Percentiles rank a stretch among this genome's conserved stretches.
phyloP scores from a whole-genome alignment of 176 grass and related monocot genomes.

The Coix lacrymajobi region DNA sequence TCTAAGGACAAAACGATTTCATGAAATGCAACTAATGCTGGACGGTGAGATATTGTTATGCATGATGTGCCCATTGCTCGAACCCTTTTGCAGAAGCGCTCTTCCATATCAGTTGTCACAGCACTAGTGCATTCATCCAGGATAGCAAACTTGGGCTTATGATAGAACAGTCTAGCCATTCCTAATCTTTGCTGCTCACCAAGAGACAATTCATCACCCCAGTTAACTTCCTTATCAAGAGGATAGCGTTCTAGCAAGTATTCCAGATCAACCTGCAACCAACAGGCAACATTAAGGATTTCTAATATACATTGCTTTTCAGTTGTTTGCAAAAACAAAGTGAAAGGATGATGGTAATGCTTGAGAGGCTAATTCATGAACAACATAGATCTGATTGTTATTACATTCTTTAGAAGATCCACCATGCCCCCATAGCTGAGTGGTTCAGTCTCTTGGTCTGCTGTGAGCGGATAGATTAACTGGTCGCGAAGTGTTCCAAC shows the following conservation, averaged over 20 bases:
- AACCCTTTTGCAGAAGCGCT: conserved; percentile 88
- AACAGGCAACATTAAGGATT: conserved; percentile 24
- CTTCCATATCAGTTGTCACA: conserved; percentile 98
- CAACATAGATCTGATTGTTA: background rate
- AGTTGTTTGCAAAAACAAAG: background rate
- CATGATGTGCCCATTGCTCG: conserved; percentile 94
- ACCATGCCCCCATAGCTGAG: conserved; percentile 79
- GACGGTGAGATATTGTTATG: conserved; percentile 96
- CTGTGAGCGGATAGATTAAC: conserved; percentile 90
- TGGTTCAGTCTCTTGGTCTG: conserved; percentile 81
- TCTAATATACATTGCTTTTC: background rate
- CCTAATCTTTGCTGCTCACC: conserved; percentile 98
- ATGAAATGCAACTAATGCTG: conserved; percentile 97
- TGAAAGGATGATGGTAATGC: background rate
- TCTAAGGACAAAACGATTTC: conserved; percentile 94
- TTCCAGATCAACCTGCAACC: conserved; percentile 86
- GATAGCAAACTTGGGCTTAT: conserved; percentile 98
- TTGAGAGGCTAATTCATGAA: conserved; percentile 3
- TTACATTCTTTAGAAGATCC: conserved; percentile 96
- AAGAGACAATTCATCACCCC: conserved; percentile 94
- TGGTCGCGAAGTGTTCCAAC: conserved; percentile 95
- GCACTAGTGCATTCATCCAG: conserved; percentile 98
- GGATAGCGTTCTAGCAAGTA: conserved; percentile 94
- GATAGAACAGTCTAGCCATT: conserved; percentile 97
- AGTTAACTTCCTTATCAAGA: conserved; percentile 86